Base-by-base conservation (phyloP, 192 early-diverging fungal genomes). In the Dispira parvispora region DNA sequence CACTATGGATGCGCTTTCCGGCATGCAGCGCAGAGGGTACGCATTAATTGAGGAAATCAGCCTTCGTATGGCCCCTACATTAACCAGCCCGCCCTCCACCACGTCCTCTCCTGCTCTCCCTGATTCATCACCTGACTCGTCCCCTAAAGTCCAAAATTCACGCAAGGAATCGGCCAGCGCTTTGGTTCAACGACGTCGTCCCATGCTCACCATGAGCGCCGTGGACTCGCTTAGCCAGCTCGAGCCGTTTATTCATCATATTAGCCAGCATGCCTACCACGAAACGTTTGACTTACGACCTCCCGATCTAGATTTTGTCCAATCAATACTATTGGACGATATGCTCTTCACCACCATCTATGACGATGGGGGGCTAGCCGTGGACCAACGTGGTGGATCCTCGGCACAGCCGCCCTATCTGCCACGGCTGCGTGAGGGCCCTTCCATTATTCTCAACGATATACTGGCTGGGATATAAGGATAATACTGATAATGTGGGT, bases 221-320 rank as follows among this genome's bases (percentile, higher is more conserved):
- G 82, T 90, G 23, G 57, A 72, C n/a, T 77, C 75, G 32, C 78
- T 87, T n/a, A 71, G 75, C 14, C 81, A 91, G 63, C 79, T 94
- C 1, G 80, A 84, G 43, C 82, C 83, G 52, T 91, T 94, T 73
- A 72, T 94, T 26, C 77, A 80, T 32, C 80, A 83, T 68, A 75
- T 88, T 20, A 85, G 84, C 45, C 73, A 80, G 25, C 84, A 90
- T 49, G 81, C 81, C 3, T 91, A 91, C 69, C 79, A 88, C 67
- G 76, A 79, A 8, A 87, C 84, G 6, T 88, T 81, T 65, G 74
- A 76, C 0, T 69, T 85, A 27, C 80, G 85, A 2, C 76, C 81
- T 62, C 89, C 89, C 0, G 91, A 94, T 63, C 70, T 79, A 8
- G 71, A 72, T 25, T 88, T 85, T 70, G 87, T 94, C 65, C 88